Evolutionary conservation across 2,329 filamentous ascomycete genomes (phyloP), one percentile per base, ranked within the genome.

Genomic region (Zopfia rhizophila): DNA sequence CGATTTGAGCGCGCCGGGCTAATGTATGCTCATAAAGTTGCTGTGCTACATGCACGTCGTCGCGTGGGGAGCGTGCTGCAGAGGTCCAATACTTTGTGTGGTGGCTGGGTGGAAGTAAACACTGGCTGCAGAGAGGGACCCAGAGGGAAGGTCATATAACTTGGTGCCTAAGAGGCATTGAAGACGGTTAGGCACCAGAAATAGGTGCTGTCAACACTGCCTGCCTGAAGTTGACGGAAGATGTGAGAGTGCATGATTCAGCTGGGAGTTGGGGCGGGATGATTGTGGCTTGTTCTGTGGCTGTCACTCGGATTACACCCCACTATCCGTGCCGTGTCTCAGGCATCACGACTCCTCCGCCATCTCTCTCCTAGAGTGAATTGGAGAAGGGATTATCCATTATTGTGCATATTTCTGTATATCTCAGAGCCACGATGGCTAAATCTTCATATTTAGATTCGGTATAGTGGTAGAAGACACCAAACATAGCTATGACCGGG

Each of bases 121-220:
- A 13, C 10, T 5, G 21, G 17, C 6, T n/a, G 28, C 16, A 27
- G 17, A 38, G 10, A 35, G 19, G 39, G 42, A 54, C 55, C 42
- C 58, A 28, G 36, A 57, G n/a, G n/a, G n/a, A n/a, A n/a, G 49
- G 60, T 68, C 61, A 66, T 60, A 35, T 40, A 60, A 51, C 46
- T 58, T 48, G 58, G 55, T 63, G 60, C 58, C 61, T 69, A 56
- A 54, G 43, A 52, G 38, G 41, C 65, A 69, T 68, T 45, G 60
- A 31, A 48, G 21, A 32, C 23, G 38, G 51, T 55, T 48, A 66
- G 63, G 65, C 63, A 61, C 55, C 59, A 48, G 50, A 45, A 14
- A 49, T 24, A 44, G 39, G 38, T 28, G 30, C 39, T 38, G 36
- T 47, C 33, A 51, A 55, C 37, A 46, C 23, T 36, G 32, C 32